Conservation (phyloP, 192 early-diverging fungal species). For the Cladochytrium replicatum region DNA sequence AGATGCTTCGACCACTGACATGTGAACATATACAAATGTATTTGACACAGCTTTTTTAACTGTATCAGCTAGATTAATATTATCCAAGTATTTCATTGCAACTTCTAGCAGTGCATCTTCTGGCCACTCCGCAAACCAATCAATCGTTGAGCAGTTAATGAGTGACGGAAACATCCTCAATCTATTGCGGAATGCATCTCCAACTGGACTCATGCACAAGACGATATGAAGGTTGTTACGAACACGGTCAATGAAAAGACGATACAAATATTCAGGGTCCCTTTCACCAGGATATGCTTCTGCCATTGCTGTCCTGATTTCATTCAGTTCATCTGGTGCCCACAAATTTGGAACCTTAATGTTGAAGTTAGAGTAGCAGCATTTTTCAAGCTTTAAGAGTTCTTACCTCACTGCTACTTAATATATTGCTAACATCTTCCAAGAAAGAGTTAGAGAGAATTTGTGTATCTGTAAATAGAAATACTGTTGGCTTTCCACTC, state of each 20-base stretch:
- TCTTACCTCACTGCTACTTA: slow-evolving; percentile 48
- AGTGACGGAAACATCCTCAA: slow-evolving; percentile 48
- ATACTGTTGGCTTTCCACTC: slow-evolving; percentile 42
- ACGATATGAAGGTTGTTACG: slow-evolving; percentile 44
- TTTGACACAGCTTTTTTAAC: slow-evolving; percentile 36
- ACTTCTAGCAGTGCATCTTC: slow-evolving; percentile 48
- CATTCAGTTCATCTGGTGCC: slow-evolving; percentile 35
- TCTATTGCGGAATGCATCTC: slow-evolving; percentile 45
- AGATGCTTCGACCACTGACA: slow-evolving; percentile 44
- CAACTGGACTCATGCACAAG: slow-evolving; percentile 49
- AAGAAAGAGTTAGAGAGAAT: slow-evolving; percentile 40
- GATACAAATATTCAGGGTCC: slow-evolving; percentile 25
- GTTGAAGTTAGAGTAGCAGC: slow-evolving; percentile 5
- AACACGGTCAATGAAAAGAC: slow-evolving; percentile 44
- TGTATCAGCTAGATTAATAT: slow-evolving; percentile 36
- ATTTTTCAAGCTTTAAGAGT: neutral
- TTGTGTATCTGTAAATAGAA: slow-evolving; percentile 49
- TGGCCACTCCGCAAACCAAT: slow-evolving; percentile 54
- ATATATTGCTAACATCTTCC: slow-evolving; percentile 48
- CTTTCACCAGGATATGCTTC: slow-evolving; percentile 24
- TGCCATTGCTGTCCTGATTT: slow-evolving; percentile 26
- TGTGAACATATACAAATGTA: slow-evolving; percentile 46
- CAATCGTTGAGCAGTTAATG: slow-evolving; percentile 49
- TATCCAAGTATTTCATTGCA: slow-evolving; percentile 39
- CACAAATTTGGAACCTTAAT: slow-evolving; percentile 47